A percentile compares a stretch with the other conserved stretches of the same genome.
These are phyloP conservation scores for Angomonas ambiguus DNA, from an alignment of 208 protist species.

Conservation along the genomic window DNA sequence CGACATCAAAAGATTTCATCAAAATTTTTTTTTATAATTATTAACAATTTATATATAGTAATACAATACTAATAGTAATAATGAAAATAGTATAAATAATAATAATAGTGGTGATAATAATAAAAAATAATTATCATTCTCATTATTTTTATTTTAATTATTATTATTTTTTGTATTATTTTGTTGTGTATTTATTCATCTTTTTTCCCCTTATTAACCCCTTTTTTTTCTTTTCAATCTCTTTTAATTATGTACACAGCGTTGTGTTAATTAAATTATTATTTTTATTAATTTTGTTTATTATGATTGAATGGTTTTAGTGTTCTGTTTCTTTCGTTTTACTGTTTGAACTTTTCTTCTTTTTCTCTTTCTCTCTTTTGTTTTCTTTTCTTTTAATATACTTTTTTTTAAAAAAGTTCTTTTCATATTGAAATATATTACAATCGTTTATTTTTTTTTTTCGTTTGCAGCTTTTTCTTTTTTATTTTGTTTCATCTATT, in stretches of 20 bases:
- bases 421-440: conserved; percentile 9
- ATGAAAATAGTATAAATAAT: too few species aligned
- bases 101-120: too few species aligned
- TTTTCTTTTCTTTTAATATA: not conserved
- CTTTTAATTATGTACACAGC: not conserved
- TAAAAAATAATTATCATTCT: too few species aligned
- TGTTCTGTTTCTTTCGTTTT: not conserved
- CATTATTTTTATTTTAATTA: too few species aligned
- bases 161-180: too few species aligned
- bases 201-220: not conserved
- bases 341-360: not conserved
- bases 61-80: too few species aligned
- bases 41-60: too few species aligned
- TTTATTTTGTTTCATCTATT: conserved; percentile 1
- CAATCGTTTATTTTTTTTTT: conserved; percentile 7
- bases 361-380: conserved; percentile 14
- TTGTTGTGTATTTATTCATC: too few species aligned
- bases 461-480: not conserved
- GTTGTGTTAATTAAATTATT: not conserved
- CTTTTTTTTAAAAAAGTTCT: conserved; percentile 13
- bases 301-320: not conserved
- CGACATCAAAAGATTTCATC: conserved; percentile 8
- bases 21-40: not conserved
- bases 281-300: not conserved
- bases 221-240: not conserved